Base-by-base conservation (phyloP, 163 green algal species). In the Chlorella variabilis region DNA sequence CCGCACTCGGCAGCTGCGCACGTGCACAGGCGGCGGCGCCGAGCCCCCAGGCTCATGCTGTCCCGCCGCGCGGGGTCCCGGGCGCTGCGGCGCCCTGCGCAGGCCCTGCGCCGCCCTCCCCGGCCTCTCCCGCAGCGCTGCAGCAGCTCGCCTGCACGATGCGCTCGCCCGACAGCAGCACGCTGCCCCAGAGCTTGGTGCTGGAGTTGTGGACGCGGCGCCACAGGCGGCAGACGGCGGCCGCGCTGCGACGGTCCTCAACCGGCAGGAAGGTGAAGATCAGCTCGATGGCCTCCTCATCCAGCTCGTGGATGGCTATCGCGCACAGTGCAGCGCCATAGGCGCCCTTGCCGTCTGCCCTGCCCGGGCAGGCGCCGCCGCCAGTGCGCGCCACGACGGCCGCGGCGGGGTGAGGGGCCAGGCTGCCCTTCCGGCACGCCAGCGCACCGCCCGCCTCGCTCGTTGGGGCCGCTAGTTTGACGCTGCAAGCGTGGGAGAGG, bases 261-360 rank as follows among this genome's bases (percentile, higher is more conserved):
- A n/a, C 34, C 27, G 71, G 71, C 36, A 79, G 36, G 36, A 79
- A 79, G 17, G 71, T 79, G 71, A 79, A 79, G 51, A 79, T 79
- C 7, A 79, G 51, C 54, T 79, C 71, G 51, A 79, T 79, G 5
- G 71, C 71, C 51, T 79, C 54, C 27, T 79, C 71, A 20, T 79
- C 56, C 33, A 79, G 71, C 71, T 79, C 54, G 17, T 69, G 38
- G 4, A 79, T 79, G 33, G 49, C 70, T 11, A 77, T 36, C 4
- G 48, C 49, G 49, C 48, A 65, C 9, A 66, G 7, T 4, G 59
- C 29, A 11, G 59, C 29, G 59, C 54, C 54, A 15, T 9, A 25
- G 39, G 25, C 45, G 69, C 29, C 36, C 65, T 31, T 73, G 3
- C 23, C 21, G 65, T 4, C 29, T 20, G 45, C 9, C 34, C 31